phyloP scores from a whole-genome alignment of 345 rosid genomes.

The Euphorbia tirucalli region DNA sequence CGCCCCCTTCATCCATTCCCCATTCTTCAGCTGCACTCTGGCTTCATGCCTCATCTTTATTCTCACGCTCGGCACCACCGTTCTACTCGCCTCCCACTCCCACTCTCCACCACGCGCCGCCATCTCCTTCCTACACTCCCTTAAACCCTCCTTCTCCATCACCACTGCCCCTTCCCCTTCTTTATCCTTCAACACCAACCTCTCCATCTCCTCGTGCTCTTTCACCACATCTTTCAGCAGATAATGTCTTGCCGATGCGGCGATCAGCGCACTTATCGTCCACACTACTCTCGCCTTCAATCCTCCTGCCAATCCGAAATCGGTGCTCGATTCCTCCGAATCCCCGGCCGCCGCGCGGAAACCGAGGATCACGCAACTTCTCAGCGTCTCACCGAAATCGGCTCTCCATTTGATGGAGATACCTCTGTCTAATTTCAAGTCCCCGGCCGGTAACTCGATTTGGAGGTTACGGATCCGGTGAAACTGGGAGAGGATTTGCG shows the following conservation, averaged over 20 bases:
- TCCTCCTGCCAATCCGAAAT: slow-evolving; percentile 28
- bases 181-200: slow-evolving; percentile 34
- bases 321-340: slow-evolving; percentile 2
- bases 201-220: slow-evolving; percentile 31
- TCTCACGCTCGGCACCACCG: slow-evolving; percentile 39
- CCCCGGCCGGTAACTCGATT: slow-evolving; percentile 45
- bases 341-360: slow-evolving; percentile 10
- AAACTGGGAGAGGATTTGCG: slow-evolving; percentile 39
- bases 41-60: slow-evolving; percentile 53
- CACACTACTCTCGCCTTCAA: slow-evolving; percentile 49
- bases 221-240: slow-evolving; percentile 36
- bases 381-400: slow-evolving; percentile 36
- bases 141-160: slow-evolving; percentile 39
- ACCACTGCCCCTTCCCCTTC: slow-evolving; percentile 45
- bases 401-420: slow-evolving; percentile 41
- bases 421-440: slow-evolving; percentile 30
- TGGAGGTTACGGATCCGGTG: slow-evolving; percentile 35
- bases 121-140: slow-evolving; percentile 31
- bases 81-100: slow-evolving; percentile 23
- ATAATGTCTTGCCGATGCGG: slow-evolving; percentile 44
- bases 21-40: slow-evolving; percentile 19
- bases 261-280: slow-evolving; percentile 50
- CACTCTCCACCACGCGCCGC: slow-evolving; percentile 17
- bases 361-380: slow-evolving; percentile 43
- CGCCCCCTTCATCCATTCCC: slow-evolving; percentile 32